Percentiles rank a stretch among this genome's conserved stretches.
Evolutionary conservation across 352 stramenopile species (phyloP).

Genomic region (Globisporangium megalacanthum): DNA sequence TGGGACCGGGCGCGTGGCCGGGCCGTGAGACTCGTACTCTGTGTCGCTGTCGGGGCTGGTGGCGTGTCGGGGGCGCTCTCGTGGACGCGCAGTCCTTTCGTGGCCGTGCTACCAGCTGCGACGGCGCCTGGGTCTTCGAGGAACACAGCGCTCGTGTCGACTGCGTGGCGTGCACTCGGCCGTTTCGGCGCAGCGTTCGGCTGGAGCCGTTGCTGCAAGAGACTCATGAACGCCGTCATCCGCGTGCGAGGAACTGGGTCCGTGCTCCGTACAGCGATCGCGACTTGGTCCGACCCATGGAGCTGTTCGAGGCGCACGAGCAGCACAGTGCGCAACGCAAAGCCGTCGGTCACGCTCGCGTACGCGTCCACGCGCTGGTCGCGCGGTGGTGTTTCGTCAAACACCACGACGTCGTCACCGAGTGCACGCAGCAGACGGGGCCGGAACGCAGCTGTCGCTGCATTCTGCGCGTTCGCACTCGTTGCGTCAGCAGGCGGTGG

Average conservation of each 20-base stretch:
- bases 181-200: conserved; percentile 33
- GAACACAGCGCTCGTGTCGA: conserved; percentile 49
- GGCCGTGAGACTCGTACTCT: not conserved
- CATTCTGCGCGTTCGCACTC: conserved; percentile 1
- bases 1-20: conserved; percentile 38
- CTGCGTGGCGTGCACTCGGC: conserved; percentile 25
- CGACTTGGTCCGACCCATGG: conserved; percentile 60
- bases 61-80: conserved; percentile 1
- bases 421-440: conserved; percentile 43
- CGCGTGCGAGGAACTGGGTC: conserved; percentile 45
- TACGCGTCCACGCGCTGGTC: conserved; percentile 25
- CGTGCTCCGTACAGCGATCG: conserved; percentile 62
- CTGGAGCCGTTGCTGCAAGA: conserved; percentile 63
- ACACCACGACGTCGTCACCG: conserved; percentile 53
- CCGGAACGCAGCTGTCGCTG: conserved; percentile 23
- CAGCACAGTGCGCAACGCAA: conserved; percentile 39
- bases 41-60: not conserved
- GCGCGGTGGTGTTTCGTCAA: conserved; percentile 18
- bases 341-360: conserved; percentile 38
- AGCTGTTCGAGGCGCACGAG: conserved; percentile 64
- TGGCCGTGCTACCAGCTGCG: conserved; percentile 16
- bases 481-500: not conserved
- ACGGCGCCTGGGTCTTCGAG: conserved; percentile 38
- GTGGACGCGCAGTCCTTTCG: not conserved
- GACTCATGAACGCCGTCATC: conserved; percentile 42